These are phyloP conservation scores for Sordaria brevicollis DNA, from an alignment of 495 filamentous ascomycete species.

Conservation along the genomic window DNA sequence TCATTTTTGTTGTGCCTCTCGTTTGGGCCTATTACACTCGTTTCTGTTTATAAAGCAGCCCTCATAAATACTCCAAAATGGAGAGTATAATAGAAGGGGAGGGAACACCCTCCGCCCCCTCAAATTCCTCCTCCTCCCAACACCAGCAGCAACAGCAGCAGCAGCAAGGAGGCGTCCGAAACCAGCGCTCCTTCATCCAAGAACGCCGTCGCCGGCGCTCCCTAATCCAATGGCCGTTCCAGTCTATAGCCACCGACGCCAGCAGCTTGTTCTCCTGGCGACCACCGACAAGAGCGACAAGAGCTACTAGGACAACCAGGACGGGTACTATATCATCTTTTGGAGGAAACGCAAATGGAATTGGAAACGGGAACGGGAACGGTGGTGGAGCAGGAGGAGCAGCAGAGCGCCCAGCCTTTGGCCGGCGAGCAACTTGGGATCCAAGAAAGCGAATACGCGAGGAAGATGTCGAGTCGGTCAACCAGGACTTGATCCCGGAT, in stretches of 20 bases:
- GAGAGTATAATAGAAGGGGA: neutral
- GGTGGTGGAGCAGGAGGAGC: neutral
- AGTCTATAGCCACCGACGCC: slow-evolving; percentile 16
- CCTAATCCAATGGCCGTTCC: slow-evolving; percentile 24
- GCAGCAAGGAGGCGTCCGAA: neutral
- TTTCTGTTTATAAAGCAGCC: neutral
- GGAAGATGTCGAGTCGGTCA: slow-evolving; percentile 14
- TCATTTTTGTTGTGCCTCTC: neutral
- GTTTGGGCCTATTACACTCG: neutral
- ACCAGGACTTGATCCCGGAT: slow-evolving; percentile 31
- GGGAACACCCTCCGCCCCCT: neutral
- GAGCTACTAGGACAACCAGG: slow-evolving; percentile 5
- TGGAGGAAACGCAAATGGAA: no score
- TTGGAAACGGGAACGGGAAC: no score
- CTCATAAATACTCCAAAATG: neutral
- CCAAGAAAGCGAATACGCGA: slow-evolving; percentile 7
- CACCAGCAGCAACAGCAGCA: no score
- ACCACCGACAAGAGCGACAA: neutral
- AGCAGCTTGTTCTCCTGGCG: slow-evolving; percentile 1
- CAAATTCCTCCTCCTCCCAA: neutral
- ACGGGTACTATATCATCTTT: neutral
- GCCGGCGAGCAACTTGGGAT: slow-evolving; percentile 16
- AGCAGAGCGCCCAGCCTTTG: neutral
- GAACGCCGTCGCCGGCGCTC: neutral
- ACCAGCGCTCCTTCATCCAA: neutral